Evolutionary conservation across 2,329 filamentous ascomycete genomes (phyloP), one percentile per base, ranked within the genome.

Genomic region (Paracoccidioides brasiliensis): DNA sequence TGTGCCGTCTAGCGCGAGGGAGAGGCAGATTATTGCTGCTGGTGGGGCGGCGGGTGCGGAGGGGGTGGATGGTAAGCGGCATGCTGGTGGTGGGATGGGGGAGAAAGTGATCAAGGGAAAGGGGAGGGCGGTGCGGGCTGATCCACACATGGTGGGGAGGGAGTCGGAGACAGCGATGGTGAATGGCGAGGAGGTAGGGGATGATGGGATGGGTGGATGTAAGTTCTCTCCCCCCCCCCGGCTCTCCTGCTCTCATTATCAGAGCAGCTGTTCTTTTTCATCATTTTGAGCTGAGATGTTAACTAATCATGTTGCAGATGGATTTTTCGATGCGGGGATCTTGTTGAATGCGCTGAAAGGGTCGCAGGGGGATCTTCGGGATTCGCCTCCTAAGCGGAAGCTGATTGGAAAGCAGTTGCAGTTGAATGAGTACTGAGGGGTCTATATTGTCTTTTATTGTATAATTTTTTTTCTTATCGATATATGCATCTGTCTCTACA

Each of bases 251-350:
- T 15, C 1, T n/a, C 35, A 32, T 48, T 3, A 14, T 22, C 14
- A 48, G 50, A 52, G 55, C 58, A 55, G 57, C 55, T 41, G 46
- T 51, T 57, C 51, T 55, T 44, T 48, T 44, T 43, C 55, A 38
- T 54, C 12, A 54, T 48, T 33, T 61, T 3, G 37, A 38, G 7
- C 2, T 38, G 37, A 12, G 2, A 7, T 38, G 7, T 3, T 38
- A 8, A 58, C 63, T 67, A 59, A 63, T 72, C 70, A 64, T 70
- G 57, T 42, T 61, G 8, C 53, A 95, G 90, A 96, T 76, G 91
- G 91, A 37, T 96, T 97, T 77, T 97, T 97, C 72, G 91, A 97
- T 68, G 90, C 91, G 0, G 91, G 91, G 12, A 95, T 96, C 89
- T 80, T 96, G 4, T 77, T 93, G 30, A 88, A 94, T 69, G 89